Conservation (phyloP, 805 yeast genomes). For the Ogataea degrootiae region DNA sequence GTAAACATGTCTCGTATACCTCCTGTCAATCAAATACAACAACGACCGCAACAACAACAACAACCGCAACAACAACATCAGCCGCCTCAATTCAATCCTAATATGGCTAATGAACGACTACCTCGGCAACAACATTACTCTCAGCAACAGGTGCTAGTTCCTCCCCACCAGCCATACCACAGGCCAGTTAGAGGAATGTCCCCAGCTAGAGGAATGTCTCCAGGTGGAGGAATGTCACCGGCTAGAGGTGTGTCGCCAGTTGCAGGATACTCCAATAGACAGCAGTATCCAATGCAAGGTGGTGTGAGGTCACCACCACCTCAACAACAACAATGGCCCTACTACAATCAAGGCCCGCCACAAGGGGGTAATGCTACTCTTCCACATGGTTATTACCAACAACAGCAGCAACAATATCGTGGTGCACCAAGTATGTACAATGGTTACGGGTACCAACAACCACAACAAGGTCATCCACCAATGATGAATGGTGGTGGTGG, state of each 20-base stretch:
- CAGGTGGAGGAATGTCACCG: slow-evolving; percentile 1
- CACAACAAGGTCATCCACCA: neutral
- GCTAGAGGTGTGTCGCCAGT: neutral
- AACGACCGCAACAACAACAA: too few relatives aligned
- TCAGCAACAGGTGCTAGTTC: slow-evolving; percentile 1
- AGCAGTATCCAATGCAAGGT: too few relatives aligned
- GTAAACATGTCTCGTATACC: too few relatives aligned
- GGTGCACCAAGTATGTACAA: neutral
- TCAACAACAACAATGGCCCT: too few relatives aligned
- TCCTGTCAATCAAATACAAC: too few relatives aligned
- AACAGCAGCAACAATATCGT: neutral
- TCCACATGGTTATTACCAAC: neutral
- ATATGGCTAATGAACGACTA: too few relatives aligned
- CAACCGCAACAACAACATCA: too few relatives aligned
- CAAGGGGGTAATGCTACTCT: too few relatives aligned
- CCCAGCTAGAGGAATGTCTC: slow-evolving; percentile 7
- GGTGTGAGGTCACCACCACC: too few relatives aligned
- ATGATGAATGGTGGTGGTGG: neutral
- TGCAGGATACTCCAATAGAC: too few relatives aligned
- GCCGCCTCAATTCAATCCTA: too few relatives aligned
- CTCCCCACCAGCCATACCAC: slow-evolving; percentile 1
- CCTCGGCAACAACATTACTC: slow-evolving; percentile 2
- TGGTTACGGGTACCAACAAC: neutral
- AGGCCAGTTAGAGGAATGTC: slow-evolving; percentile 4
- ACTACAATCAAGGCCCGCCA: neutral